A percentile compares a stretch with the other conserved stretches of the same genome.
phyloP scores from a whole-genome alignment of 768 basidiomycete species.

The Leccinum disarticulatum region DNA sequence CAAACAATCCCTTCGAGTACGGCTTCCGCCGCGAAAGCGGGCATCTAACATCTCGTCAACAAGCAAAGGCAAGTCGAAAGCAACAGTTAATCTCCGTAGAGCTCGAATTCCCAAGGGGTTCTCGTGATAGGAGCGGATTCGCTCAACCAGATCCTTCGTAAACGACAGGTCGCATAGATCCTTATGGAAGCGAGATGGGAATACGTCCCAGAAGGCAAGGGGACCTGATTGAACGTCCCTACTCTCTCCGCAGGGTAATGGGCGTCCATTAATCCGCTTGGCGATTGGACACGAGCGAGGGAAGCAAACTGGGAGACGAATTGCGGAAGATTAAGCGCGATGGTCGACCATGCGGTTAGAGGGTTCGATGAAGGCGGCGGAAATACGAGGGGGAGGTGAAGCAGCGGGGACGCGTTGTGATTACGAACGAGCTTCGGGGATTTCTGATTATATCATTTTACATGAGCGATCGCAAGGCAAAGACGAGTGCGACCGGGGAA shows the following conservation, averaged over 20 bases:
- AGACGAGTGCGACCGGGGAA: constrained; percentile 2
- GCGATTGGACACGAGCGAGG: constrained; percentile 31
- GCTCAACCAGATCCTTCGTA: constrained; percentile 76
- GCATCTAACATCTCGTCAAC: constrained; percentile 19
- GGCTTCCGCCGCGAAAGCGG: constrained; percentile 22
- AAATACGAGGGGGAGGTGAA: constrained; percentile 72
- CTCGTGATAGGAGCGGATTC: constrained; percentile 51
- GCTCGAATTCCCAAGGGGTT: constrained; percentile 74
- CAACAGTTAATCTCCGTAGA: constrained; percentile 47
- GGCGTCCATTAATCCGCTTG: constrained; percentile 23
- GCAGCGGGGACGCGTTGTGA: constrained; percentile 46
- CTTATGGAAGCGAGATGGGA: constrained; percentile 72
- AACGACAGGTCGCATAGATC: constrained; percentile 74
- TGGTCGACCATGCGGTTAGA: constrained; percentile 69
- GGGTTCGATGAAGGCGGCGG: constrained; percentile 52
- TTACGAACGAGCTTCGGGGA: constrained; percentile 49
- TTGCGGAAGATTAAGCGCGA: constrained; percentile 58
- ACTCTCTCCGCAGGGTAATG: constrained; percentile 24
- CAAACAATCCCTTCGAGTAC: constrained; percentile 17
- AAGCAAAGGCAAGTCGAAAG: constrained; percentile 12
- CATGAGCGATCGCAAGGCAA: constrained; percentile 9
- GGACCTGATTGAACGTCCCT: constrained; percentile 17
- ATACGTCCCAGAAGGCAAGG: constrained; percentile 53
- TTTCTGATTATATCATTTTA: constrained; percentile 40
- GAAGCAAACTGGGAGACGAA: constrained; percentile 64